These are phyloP conservation scores for Sindora glabra DNA, from an alignment of 306 rosid genomes.

Conservation along the genomic window DNA sequence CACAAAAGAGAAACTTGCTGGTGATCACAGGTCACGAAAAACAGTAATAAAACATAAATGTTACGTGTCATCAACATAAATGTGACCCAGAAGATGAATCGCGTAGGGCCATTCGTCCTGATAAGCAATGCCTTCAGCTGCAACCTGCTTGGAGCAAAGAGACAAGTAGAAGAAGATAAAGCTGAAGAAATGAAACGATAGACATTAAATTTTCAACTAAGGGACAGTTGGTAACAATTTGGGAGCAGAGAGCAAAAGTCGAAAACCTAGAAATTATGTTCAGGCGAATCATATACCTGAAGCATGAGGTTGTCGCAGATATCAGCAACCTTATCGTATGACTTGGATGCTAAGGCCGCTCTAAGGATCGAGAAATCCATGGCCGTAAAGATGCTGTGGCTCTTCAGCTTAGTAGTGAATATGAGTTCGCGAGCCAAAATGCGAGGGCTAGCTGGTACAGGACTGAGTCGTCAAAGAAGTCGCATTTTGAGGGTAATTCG, in stretches of 20 bases:
- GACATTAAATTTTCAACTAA: not conserved
- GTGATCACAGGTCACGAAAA: not conserved
- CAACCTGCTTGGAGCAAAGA: constrained; percentile 37
- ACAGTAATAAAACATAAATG: not conserved
- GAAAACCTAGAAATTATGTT: not conserved
- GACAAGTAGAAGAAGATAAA: not conserved
- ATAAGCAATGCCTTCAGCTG: constrained; percentile 63
- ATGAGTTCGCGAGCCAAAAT: no score
- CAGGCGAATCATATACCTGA: constrained; percentile 30
- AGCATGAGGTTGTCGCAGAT: constrained; percentile 66
- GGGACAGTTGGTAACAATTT: not conserved
- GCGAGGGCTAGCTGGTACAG: no score
- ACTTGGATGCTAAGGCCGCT: constrained; percentile 46
- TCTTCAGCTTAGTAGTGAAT: not conserved
- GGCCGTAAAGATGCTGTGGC: not conserved
- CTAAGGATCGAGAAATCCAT: constrained; percentile 57
- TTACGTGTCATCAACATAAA: constrained; percentile 68
- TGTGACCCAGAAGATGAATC: constrained; percentile 64
- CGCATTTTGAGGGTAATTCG: no score
- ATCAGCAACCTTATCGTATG: constrained; percentile 54
- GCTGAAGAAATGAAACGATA: no score
- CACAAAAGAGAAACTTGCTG: no score
- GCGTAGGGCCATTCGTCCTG: constrained; percentile 80
- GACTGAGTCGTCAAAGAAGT: no score
- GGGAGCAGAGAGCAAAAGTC: not conserved